Evolutionary conservation across 1,139 yeast genomes (phyloP).

Genomic region (Starmera stellimalicola): DNA sequence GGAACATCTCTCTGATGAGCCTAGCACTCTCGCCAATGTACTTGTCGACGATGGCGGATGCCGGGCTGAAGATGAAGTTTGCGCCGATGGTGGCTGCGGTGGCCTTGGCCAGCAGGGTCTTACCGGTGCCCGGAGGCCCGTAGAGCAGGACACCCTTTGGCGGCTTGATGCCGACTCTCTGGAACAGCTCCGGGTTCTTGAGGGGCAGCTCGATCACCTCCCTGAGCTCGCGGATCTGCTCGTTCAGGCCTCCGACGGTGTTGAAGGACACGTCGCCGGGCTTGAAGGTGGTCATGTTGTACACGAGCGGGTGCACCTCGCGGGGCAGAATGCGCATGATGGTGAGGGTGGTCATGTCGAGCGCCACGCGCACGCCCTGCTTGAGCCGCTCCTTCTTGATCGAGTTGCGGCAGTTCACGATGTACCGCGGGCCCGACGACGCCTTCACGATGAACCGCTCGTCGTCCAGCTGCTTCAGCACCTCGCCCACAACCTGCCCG

Average conservation of each 20-base stretch:
- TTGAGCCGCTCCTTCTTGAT: conserved; percentile 75
- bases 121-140: conserved; percentile 99
- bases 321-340: conserved; percentile 96
- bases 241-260: conserved; percentile 94
- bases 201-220: conserved; percentile 97
- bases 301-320: conserved; percentile 97
- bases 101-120: conserved; percentile 91
- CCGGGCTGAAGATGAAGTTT: conserved; percentile 94
- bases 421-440: conserved; percentile 94
- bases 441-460: conserved; percentile 96
- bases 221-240: conserved; percentile 91
- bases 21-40: conserved; percentile 98
- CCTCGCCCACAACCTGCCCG: conserved; percentile 97
- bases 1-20: conserved; percentile 95
- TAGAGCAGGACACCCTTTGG: conserved; percentile 96
- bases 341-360: conserved; percentile 96
- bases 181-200: conserved; percentile 92
- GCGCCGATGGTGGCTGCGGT: conserved; percentile 99
- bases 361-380: conserved; percentile 93
- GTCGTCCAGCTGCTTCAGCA: conserved; percentile 88
- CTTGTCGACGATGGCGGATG: conserved; percentile 96
- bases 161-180: conserved; percentile 94
- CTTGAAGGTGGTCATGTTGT: conserved; percentile 96
- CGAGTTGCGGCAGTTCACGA: conserved; percentile 94
- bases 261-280: conserved; percentile 94